phyloP scores from a whole-genome alignment of 1,284 basidiomycete species.

The Takashimella tepidaria region DNA sequence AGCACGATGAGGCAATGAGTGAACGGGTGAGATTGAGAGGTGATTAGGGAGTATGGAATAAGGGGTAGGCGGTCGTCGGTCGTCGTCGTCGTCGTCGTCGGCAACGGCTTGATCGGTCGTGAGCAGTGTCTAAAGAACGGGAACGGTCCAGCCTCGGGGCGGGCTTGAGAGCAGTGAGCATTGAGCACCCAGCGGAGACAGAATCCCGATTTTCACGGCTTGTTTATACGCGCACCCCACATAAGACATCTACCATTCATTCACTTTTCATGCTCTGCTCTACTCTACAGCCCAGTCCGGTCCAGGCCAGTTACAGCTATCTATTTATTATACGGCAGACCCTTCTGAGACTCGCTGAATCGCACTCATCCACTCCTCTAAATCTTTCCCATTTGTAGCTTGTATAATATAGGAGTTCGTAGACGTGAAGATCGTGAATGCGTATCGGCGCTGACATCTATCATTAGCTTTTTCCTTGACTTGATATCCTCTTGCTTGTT shows the following conservation, averaged over 20 bases:
- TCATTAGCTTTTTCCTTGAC: neutral
- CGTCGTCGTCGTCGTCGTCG: neutral
- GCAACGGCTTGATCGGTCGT: neutral
- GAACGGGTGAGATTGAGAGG: neutral
- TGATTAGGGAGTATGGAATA: neutral
- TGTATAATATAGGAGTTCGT: constrained; percentile 85
- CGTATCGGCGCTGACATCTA: constrained; percentile 62
- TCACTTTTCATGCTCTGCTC: no score
- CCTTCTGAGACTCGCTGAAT: neutral
- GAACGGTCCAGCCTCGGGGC: no score
- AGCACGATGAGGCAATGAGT: neutral
- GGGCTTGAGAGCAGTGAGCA: no score
- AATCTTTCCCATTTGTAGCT: constrained; percentile 70
- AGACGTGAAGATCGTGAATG: constrained; percentile 81
- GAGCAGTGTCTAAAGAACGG: constrained; percentile 1
- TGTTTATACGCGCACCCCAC: no score
- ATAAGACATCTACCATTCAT: no score
- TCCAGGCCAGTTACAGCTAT: no score
- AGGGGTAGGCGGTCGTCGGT: no score
- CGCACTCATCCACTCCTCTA: constrained; percentile 67
- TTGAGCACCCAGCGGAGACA: no score
- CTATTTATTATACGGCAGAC: no score
- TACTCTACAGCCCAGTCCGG: no score
- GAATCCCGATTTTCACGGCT: no score
- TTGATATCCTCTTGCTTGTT: no score